Base-by-base conservation (phyloP, 2,329 filamentous ascomycete genomes). In the Botrytis sinoallii region DNA sequence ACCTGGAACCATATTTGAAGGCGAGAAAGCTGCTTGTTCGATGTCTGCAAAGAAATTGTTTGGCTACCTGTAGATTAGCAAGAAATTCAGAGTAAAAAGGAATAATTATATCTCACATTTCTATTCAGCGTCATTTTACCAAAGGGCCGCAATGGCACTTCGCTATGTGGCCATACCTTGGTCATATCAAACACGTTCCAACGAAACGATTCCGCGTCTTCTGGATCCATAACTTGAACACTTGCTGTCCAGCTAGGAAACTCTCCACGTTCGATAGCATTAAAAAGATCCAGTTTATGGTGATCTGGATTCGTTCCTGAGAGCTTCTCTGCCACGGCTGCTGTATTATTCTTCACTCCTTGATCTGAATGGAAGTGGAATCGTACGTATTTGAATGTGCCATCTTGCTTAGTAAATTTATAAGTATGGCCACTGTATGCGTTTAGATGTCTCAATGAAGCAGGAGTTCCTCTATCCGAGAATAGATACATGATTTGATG, bases 1-100 rank as follows among this genome's bases (percentile, higher is more conserved):
- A 70, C 91, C 90, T 7, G 90, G 90, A 8, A 89, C 85, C 81
- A 92, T 82, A 80, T 92, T 89, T 4, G 89, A 86, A 46, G 91
- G 91, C 75, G 87, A 90, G 85, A 92, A 93, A 2, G 90, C 89
- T n/a, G 88, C 86, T 80, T 92, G 91, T 83, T 93, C 91, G 70
- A 92, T 91, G 78, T 92, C 88, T 76, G 87, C 86, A 75, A 89
- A 89, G 81, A 89, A 89, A 80, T 89, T 89, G 79, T 87, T 71
- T 16, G 89, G 88, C 64, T 67, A 52, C 1, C 12, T 14, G 4
- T 25, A 25, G 18, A 52, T 67, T 20, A 67, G 29, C 6, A 18
- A 9, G 1, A 14, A 25, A 48, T 22, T 42, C 40, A 42, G 40
- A 12, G 12, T 42, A 42, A 40, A 14, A 14, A 14, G 1, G 22